These are phyloP conservation scores for Ajuga chamaepitys DNA, from an alignment of 257 asterid species.

Conservation along the genomic window DNA sequence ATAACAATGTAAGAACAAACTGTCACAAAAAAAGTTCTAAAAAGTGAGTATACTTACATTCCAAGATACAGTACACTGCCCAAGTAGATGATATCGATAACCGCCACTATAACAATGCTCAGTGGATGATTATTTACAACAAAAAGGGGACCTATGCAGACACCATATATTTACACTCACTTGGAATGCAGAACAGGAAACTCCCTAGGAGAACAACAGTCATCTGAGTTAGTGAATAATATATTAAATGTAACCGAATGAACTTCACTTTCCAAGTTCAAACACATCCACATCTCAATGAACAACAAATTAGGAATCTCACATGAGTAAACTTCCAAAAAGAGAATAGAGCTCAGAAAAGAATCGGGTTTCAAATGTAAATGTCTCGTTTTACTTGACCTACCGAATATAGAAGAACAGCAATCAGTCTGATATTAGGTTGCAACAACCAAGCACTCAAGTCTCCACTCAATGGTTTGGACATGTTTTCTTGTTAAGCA, in stretches of 20 bases:
- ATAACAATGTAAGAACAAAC: too few relatives aligned
- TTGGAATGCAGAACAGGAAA: slow-evolving; percentile 83
- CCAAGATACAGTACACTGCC: slow-evolving; percentile 71
- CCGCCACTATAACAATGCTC: slow-evolving; percentile 62
- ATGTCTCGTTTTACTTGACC: slow-evolving; percentile 16
- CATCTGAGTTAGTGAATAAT: not conserved
- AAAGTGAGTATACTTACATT: slow-evolving; percentile 34
- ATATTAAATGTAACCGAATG: not conserved
- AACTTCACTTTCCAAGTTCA: not conserved
- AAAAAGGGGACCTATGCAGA: slow-evolving; percentile 78
- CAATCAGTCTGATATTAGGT: slow-evolving; percentile 52
- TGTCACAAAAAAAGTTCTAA: too few relatives aligned
- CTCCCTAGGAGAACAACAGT: slow-evolving; percentile 34
- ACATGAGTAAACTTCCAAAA: not conserved
- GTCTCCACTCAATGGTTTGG: too few relatives aligned
- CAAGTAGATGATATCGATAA: slow-evolving; percentile 43
- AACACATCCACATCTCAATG: not conserved
- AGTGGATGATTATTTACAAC: slow-evolving; percentile 79
- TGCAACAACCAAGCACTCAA: slow-evolving; percentile 65
- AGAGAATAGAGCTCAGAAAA: too few relatives aligned
- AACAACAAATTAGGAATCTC: not conserved
- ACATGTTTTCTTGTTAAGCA: slow-evolving; percentile 93
- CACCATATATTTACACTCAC: slow-evolving; percentile 72
- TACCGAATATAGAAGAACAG: slow-evolving; percentile 86
- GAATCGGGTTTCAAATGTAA: too few relatives aligned